Conservation (phyloP, 1,284 basidiomycete species). For the Ustilago trichophora region DNA sequence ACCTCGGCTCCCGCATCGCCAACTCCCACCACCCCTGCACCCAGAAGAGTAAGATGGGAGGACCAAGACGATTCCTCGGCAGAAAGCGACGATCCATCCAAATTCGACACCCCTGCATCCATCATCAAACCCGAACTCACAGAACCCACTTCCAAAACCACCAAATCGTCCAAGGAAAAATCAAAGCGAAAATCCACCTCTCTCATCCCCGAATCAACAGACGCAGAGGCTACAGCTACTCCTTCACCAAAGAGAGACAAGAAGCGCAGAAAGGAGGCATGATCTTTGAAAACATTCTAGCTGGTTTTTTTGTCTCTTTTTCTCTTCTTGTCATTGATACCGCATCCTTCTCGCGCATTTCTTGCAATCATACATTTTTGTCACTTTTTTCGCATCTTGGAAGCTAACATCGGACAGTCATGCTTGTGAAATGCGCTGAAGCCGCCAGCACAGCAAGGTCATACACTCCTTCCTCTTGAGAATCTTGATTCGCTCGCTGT, state of each 20-base stretch:
- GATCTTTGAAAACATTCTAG: background rate
- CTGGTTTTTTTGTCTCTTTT: background rate
- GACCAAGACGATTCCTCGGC: constrained; percentile 25
- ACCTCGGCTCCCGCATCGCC: background rate
- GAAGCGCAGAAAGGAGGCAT: constrained; percentile 36
- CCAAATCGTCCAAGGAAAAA: constrained; percentile 4
- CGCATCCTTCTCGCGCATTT: too few species aligned
- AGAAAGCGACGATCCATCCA: constrained; percentile 6
- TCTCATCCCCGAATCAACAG: background rate
- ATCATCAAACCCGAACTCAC: background rate
- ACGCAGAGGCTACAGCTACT: background rate
- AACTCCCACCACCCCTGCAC: constrained; percentile 5
- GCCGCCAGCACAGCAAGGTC: too few species aligned
- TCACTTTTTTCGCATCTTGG: too few species aligned
- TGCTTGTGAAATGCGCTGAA: too few species aligned
- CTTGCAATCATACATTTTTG: too few species aligned
- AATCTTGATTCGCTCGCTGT: too few species aligned
- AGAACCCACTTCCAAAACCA: too few species aligned
- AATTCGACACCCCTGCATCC: constrained; percentile 5
- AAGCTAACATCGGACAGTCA: too few species aligned
- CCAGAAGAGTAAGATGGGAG: constrained; percentile 38
- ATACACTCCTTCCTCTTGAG: too few species aligned
- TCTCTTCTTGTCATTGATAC: background rate
- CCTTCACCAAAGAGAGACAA: constrained; percentile 21
- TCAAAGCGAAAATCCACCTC: constrained; percentile 22